Evolutionary conservation across 441 rosid species (phyloP).

Genomic region (Jatropha multifida): DNA sequence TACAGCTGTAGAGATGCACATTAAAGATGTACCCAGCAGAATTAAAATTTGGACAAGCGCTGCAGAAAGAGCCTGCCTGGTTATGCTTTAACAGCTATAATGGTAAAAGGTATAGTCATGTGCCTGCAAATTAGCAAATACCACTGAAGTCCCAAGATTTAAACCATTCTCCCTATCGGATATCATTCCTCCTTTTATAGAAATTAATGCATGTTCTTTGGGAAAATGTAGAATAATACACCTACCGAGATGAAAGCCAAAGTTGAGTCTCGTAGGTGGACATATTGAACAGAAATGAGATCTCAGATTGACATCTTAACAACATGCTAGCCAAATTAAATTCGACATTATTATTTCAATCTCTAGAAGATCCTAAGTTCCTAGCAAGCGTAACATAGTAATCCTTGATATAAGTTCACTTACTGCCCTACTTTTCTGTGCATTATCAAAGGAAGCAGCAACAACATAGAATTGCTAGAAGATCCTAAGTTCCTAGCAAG

Average conservation of each 20-base stretch:
- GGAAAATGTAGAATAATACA: too few species aligned
- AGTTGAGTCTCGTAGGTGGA: too few species aligned
- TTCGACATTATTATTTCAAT: background rate
- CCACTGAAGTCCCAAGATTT: constrained; percentile 1
- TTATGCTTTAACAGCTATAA: background rate
- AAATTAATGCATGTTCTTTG: background rate
- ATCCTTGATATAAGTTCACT: background rate
- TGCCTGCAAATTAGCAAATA: background rate
- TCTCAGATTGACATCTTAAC: too few species aligned
- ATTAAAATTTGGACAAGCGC: constrained; percentile 3
- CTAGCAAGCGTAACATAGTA: background rate
- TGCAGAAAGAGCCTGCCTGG: constrained; percentile 6
- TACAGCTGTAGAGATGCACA: background rate
- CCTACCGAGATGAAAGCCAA: too few species aligned
- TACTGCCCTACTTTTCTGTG: background rate
- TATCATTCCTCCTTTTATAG: background rate
- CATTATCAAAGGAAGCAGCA: background rate
- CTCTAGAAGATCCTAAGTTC: background rate
- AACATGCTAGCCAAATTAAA: background rate
- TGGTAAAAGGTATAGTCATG: background rate
- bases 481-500: background rate
- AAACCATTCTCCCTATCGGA: background rate
- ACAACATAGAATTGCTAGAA: background rate
- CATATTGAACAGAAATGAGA: too few species aligned
- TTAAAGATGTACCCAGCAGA: background rate